phyloP scores from a whole-genome alignment of 495 filamentous ascomycete species.

The Hyaloscypha finlandica region DNA sequence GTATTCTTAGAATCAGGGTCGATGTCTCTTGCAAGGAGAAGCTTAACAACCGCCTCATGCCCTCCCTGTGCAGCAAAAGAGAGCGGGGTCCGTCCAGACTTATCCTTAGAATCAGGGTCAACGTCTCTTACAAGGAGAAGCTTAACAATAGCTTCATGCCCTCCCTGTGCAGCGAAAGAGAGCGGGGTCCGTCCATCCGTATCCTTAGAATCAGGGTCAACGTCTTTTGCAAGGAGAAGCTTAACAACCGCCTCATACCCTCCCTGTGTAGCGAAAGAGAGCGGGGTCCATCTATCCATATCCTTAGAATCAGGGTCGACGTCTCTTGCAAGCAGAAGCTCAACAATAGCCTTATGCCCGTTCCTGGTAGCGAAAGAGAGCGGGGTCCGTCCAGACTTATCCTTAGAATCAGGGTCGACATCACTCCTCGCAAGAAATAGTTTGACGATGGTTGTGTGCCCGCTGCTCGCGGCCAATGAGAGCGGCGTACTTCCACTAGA shows the following conservation, averaged over 20 bases:
- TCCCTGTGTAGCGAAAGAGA: conserved; percentile 29
- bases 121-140: conserved; percentile 3
- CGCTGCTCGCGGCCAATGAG: not conserved
- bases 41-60: too few species aligned
- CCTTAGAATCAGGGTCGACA: too few species aligned
- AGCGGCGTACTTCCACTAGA: not conserved
- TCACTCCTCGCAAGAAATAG: too few species aligned
- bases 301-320: conserved; percentile 18
- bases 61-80: too few species aligned
- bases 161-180: not conserved
- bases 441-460: too few species aligned
- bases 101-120: conserved; percentile 19
- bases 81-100: not conserved
- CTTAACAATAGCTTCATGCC: conserved; percentile 1
- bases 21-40: too few species aligned
- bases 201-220: too few species aligned
- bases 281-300: conserved; percentile 25
- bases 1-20: too few species aligned
- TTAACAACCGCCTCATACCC: conserved; percentile 35
- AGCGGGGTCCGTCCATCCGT: not conserved
- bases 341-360: not conserved
- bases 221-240: not conserved
- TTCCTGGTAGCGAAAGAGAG: not conserved
- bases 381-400: conserved; percentile 1
- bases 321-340: conserved; percentile 9